phyloP scores from a whole-genome alignment of 495 filamentous ascomycete genomes.

The Chaetomium tenue region DNA sequence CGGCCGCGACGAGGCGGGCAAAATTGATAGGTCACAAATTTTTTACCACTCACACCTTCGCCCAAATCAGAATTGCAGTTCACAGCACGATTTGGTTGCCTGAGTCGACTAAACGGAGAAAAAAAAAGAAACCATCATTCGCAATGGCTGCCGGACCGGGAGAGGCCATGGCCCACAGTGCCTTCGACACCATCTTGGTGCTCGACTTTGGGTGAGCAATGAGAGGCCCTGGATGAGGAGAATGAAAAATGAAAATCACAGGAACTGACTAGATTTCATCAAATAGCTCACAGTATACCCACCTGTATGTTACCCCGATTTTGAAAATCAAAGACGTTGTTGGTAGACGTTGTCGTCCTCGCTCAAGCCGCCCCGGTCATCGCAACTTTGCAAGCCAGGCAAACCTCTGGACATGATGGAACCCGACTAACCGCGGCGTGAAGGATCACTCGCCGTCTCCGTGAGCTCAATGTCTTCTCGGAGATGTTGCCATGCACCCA shows the following conservation, averaged over 20 bases:
- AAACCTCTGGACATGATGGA: not conserved
- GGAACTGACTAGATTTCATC: not conserved
- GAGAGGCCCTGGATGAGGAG: not conserved
- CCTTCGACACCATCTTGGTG: conserved; percentile 31
- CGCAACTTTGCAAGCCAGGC: no score
- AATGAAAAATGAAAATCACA: not conserved
- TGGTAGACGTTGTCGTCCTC: not conserved
- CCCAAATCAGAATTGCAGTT: conserved; percentile 15
- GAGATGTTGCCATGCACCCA: conserved; percentile 94
- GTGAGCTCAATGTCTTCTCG: conserved; percentile 70
- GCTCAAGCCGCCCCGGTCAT: not conserved
- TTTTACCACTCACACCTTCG: conserved; percentile 20
- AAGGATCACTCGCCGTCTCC: conserved; percentile 28
- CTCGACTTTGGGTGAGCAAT: conserved; percentile 28
- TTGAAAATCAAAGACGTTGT: conserved; percentile 10
- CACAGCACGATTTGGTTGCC: not conserved
- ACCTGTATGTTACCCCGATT: conserved; percentile 22
- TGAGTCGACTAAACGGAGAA: conserved; percentile 6
- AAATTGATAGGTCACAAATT: conserved; percentile 26
- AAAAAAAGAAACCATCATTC: not conserved
- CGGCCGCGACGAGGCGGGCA: conserved; percentile 2
- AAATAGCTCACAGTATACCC: conserved; percentile 25
- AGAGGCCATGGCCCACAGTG: conserved; percentile 24
- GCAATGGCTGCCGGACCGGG: conserved; percentile 24
- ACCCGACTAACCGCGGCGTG: conserved; percentile 10